These are phyloP conservation scores for Diophrys sp. DNA, from an alignment of 73 alveolate species.

Conservation along the genomic window DNA sequence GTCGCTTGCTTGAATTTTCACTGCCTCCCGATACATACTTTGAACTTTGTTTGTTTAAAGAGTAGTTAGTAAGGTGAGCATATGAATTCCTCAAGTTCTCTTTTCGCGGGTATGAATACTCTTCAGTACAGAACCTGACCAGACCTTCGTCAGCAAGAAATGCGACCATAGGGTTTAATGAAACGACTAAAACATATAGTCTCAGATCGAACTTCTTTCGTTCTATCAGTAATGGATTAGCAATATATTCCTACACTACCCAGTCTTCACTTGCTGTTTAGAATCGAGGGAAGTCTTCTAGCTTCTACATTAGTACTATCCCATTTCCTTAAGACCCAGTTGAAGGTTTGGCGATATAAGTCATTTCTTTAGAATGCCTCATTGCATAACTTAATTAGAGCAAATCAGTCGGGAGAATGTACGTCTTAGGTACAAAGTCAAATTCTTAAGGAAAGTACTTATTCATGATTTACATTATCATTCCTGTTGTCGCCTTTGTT, in stretches of 20 bases:
- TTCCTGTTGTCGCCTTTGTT: no score
- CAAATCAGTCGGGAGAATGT: conserved; percentile 66
- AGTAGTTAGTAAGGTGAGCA: conserved; percentile 90
- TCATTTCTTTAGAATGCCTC: conserved; percentile 14
- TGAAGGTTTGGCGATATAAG: conserved; percentile 73
- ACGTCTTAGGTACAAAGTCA: conserved; percentile 72
- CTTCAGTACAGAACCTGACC: conserved; percentile 88
- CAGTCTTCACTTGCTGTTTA: conserved; percentile 33
- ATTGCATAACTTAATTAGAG: conserved; percentile 43
- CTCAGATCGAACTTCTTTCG: conserved; percentile 90
- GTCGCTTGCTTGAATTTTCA: conserved; percentile 16
- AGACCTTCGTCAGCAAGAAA: conserved; percentile 94
- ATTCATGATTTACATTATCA: no score
- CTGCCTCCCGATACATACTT: conserved; percentile 30
- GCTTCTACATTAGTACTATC: conserved; percentile 52
- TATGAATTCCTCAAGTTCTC: conserved; percentile 58
- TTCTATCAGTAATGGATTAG: conserved; percentile 92
- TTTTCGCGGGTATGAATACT: conserved; percentile 69
- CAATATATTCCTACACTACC: conserved; percentile 77
- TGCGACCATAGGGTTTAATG: conserved; percentile 83
- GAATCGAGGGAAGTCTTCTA: conserved; percentile 40
- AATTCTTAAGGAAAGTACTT: conserved; percentile 72
- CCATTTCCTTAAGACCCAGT: conserved; percentile 84
- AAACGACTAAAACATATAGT: conserved; percentile 87
- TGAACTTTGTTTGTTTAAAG: conserved; percentile 70